A percentile compares a stretch with the other conserved stretches of the same genome.
Conservation (phyloP, 1,284 basidiomycete species). For the Crocinoboletus sp. region DNA sequence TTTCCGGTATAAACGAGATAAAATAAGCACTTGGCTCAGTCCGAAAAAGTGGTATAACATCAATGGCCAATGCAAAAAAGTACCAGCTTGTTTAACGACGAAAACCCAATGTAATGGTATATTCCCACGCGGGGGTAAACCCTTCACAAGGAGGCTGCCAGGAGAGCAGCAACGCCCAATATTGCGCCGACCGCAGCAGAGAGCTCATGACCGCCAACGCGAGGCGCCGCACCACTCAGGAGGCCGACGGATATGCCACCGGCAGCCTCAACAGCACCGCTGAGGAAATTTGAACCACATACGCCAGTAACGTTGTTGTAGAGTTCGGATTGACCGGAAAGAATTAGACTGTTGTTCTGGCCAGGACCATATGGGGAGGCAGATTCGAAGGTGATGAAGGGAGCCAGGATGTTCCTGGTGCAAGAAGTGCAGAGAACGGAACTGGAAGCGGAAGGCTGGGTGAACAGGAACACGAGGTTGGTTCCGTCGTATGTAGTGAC, state of each 20-base stretch:
- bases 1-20: slow-evolving; percentile 20
- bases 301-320: slow-evolving; percentile 55
- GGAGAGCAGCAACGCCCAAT: slow-evolving; percentile 27
- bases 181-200: slow-evolving; percentile 22
- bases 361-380: slow-evolving; percentile 70
- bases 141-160: slow-evolving; percentile 17
- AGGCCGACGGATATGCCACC: slow-evolving; percentile 49
- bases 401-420: slow-evolving; percentile 67
- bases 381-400: slow-evolving; percentile 76
- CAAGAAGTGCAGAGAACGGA: slow-evolving; percentile 73
- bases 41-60: slow-evolving; percentile 13
- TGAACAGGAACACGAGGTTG: slow-evolving; percentile 81
- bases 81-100: slow-evolving; percentile 23
- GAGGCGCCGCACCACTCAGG: slow-evolving; percentile 27
- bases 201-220: slow-evolving; percentile 23
- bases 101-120: slow-evolving; percentile 21
- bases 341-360: slow-evolving; percentile 55
- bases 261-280: slow-evolving; percentile 59
- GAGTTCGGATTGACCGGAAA: slow-evolving; percentile 61
- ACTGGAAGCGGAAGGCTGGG: slow-evolving; percentile 47
- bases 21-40: slow-evolving; percentile 11
- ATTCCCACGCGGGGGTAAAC: slow-evolving; percentile 6
- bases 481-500: slow-evolving; percentile 54
- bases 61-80: slow-evolving; percentile 12
- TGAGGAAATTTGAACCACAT: slow-evolving; percentile 65